Evolutionary conservation across 345 rosid species (phyloP).

Genomic region (Rhizophora mangle): DNA sequence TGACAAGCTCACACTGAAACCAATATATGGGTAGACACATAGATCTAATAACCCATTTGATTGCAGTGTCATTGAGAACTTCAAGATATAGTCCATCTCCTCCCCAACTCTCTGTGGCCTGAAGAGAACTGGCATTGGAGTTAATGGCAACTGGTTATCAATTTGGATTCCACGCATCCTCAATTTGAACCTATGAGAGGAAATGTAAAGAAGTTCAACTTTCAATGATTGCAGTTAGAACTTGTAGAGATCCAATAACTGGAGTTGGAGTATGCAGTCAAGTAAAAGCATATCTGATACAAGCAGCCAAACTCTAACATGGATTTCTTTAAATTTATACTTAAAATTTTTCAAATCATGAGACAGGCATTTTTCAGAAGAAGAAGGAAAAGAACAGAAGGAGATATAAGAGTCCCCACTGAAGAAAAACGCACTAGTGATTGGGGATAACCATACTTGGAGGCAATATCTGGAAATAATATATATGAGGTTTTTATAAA

Average conservation of each 20-base stretch:
- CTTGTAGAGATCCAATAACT: conserved; percentile 4
- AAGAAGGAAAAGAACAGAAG: background rate
- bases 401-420: no score
- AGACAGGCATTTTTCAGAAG: background rate
- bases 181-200: conserved; percentile 64
- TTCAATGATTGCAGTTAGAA: conserved; percentile 1
- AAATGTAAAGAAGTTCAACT: conserved; percentile 6
- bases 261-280: background rate
- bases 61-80: conserved; percentile 74
- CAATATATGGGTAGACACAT: conserved; percentile 80
- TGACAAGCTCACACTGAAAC: conserved; percentile 56
- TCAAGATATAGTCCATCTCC: conserved; percentile 62
- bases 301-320: background rate
- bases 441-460: no score
- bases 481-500: no score
- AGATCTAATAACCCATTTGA: conserved; percentile 81
- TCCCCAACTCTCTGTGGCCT: conserved; percentile 82
- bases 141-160: conserved; percentile 93
- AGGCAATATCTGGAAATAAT: no score
- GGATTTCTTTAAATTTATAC: background rate
- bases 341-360: conserved; percentile 1
- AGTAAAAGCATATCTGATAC: background rate
- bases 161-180: conserved; percentile 84
- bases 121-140: conserved; percentile 94
- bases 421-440: no score